Evolutionary conservation across 2,329 filamentous ascomycete species (phyloP), one percentile per base, ranked within the genome.

Genomic region (Clonostachys rhizophaga): DNA sequence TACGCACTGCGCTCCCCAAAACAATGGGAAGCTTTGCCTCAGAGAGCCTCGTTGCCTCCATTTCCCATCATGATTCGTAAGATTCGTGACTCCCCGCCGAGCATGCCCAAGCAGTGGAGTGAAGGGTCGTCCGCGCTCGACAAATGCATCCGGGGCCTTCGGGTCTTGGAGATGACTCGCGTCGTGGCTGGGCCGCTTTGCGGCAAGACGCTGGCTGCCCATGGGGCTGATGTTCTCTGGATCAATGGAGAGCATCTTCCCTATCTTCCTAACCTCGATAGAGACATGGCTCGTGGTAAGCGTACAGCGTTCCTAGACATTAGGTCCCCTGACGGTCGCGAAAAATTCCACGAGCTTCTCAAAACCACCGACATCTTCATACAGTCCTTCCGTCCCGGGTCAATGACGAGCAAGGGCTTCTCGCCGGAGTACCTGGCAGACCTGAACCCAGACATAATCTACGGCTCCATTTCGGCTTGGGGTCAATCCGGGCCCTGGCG

Each of bases 111-210:
- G 34, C 34, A 47, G 11, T 42, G 67, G 58, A 51, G 69, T n/a
- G n/a, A n/a, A n/a, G n/a, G n/a, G 61, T 49, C 62, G 74, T 5
- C 55, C 55, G 36, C 68, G 72, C 8, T 54, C 78, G 6, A 59
- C 7, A 52, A 58, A n/a, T 69, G 66, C 60, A 54, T 79, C 71
- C 36, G 70, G 62, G 85, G 85, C 1, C 71, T 89, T 55, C 82
- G 83, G 47, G 84, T 89, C 6, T 71, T 90, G 8, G 86, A 90
- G 60, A 67, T 89, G 43, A 86, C 83, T 56, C 80, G 86, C 16
- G 81, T 89, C 48, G 87, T 90, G 51, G 86, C 86, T 11, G 85
- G 83, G 0, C 85, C 86, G 11, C 78, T 82, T 2, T 83, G 87
- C 47, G 80, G 81, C 11, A 78, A 81, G 37, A 79, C 79, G 0